These are phyloP conservation scores for Evernia prunastri DNA, from an alignment of 495 filamentous ascomycete species.

Conservation along the genomic window DNA sequence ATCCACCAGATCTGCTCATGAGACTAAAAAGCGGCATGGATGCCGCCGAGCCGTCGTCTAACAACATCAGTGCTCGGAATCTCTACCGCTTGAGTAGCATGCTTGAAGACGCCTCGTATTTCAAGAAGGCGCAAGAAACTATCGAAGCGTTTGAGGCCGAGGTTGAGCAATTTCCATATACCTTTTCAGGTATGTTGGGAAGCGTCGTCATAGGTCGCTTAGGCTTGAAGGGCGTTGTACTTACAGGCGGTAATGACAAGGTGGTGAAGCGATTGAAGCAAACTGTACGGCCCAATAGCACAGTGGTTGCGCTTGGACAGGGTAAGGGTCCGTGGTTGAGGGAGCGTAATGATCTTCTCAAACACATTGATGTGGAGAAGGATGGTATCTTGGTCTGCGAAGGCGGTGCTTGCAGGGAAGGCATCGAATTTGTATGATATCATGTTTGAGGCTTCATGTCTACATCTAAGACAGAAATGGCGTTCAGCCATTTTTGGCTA, in stretches of 20 bases:
- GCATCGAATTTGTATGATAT: constrained; percentile 25
- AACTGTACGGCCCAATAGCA: constrained; percentile 38
- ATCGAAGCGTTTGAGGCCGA: constrained; percentile 81
- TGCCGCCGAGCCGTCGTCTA: constrained; percentile 78
- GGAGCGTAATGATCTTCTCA: constrained; percentile 41
- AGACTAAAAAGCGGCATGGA: constrained; percentile 93
- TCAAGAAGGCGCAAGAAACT: constrained; percentile 61
- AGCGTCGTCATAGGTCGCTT: constrained; percentile 54
- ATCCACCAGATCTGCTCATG: constrained; percentile 68
- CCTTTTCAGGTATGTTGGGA: constrained; percentile 74
- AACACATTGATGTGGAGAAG: constrained; percentile 41
- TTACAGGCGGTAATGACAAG: constrained; percentile 34
- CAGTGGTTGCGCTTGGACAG: constrained; percentile 46
- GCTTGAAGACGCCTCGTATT: constrained; percentile 60
- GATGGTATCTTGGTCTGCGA: constrained; percentile 48
- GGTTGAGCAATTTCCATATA: constrained; percentile 83
- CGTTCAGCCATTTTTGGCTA: neutral
- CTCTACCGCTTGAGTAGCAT: constrained; percentile 69
- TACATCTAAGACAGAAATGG: neutral
- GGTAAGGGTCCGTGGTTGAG: constrained; percentile 49
- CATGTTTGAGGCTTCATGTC: neutral
- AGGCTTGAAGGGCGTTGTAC: constrained; percentile 39
- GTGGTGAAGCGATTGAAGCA: constrained; percentile 35
- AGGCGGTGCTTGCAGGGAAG: constrained; percentile 40
- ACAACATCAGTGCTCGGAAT: constrained; percentile 77